Percentiles rank a stretch among this genome's conserved stretches.
phyloP scores from a whole-genome alignment of 805 yeast genomes.

The Blastobotrys peoriensis region DNA sequence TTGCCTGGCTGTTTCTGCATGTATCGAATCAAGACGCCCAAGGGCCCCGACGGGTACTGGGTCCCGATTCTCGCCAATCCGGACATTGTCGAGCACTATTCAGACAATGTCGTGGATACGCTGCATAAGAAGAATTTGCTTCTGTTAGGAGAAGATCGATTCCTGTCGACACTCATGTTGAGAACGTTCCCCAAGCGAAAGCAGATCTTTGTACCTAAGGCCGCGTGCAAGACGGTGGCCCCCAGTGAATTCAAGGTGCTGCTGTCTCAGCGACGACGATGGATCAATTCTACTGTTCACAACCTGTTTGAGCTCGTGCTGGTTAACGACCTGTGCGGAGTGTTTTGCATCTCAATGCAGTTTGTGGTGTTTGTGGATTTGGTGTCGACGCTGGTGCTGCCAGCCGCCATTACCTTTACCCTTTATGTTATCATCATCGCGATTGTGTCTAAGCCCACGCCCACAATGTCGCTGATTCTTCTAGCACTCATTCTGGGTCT shows the following conservation, averaged over 20 bases:
- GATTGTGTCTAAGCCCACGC: conserved; percentile 67
- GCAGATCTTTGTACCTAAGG: conserved; percentile 81
- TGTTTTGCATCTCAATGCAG: conserved; percentile 93
- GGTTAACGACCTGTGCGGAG: conserved; percentile 86
- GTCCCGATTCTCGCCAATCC: conserved; percentile 91
- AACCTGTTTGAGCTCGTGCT: conserved; percentile 81
- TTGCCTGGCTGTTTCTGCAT: conserved; percentile 92
- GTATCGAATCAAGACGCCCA: conserved; percentile 87
- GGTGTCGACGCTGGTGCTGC: conserved; percentile 81
- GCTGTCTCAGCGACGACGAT: conserved; percentile 89
- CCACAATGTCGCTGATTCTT: conserved; percentile 66
- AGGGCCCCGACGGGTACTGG: conserved; percentile 75
- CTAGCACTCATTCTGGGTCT: conserved; percentile 76
- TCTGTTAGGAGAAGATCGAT: conserved; percentile 87
- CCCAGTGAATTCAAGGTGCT: conserved; percentile 75
- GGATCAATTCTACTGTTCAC: conserved; percentile 95
- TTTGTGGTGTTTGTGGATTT: conserved; percentile 79
- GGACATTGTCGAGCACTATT: conserved; percentile 85
- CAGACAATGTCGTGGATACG: conserved; percentile 78
- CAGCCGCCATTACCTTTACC: conserved; percentile 81
- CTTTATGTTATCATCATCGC: conserved; percentile 70
- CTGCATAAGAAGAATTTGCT: conserved; percentile 81
- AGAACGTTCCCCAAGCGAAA: conserved; percentile 84
- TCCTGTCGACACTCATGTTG: conserved; percentile 76
- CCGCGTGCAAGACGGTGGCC: conserved; percentile 88